Conservation (phyloP, 345 rosid genomes). For the Salix viminalis region DNA sequence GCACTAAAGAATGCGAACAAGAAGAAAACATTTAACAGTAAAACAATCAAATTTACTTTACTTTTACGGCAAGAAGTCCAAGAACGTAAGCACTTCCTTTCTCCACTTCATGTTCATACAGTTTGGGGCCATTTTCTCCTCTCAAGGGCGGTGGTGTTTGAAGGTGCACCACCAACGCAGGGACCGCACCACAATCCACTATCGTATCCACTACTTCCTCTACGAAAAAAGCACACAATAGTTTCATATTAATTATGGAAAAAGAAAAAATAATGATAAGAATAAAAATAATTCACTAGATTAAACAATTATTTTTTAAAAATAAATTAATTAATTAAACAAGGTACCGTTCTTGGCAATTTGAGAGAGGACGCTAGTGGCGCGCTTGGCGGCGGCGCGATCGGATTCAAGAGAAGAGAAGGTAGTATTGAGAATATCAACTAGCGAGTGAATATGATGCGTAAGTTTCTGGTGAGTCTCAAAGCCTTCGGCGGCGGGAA, state of each 20-base stretch:
- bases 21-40: not conserved
- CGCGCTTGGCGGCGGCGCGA: constrained; percentile 46
- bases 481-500: constrained; percentile 4
- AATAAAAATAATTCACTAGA: not conserved
- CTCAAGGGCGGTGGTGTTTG: constrained; percentile 21
- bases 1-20: not conserved
- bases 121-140: constrained; percentile 6
- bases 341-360: constrained; percentile 49
- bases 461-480: constrained; percentile 26
- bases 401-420: constrained; percentile 37
- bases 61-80: constrained; percentile 60
- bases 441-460: constrained; percentile 34
- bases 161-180: constrained; percentile 52
- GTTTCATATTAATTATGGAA: not conserved
- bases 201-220: constrained; percentile 52
- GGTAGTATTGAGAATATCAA: constrained; percentile 40
- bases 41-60: constrained; percentile 16
- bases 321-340: not conserved
- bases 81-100: constrained; percentile 54
- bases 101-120: constrained; percentile 48
- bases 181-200: constrained; percentile 59
- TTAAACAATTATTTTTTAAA: not conserved
- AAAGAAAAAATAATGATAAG: not conserved
- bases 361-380: constrained; percentile 41
- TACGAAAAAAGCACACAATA: constrained; percentile 16